Conservation (phyloP, 306 rosid species). For the Castanopsis chinensis region DNA sequence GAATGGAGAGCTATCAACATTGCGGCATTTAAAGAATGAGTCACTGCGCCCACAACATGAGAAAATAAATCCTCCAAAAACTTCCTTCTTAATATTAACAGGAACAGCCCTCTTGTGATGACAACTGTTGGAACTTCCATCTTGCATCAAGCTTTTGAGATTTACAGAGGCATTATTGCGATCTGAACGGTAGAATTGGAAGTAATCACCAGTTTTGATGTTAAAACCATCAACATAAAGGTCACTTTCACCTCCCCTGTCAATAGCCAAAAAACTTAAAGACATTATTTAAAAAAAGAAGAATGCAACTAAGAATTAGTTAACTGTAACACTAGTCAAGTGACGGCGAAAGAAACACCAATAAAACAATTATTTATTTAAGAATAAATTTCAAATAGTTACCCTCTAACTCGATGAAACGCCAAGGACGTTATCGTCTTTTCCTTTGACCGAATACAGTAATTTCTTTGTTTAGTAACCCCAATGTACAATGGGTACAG, state of each 20-base stretch:
- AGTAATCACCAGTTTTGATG: conserved; percentile 65
- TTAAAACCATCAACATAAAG: conserved; percentile 60
- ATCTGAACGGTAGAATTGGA: conserved; percentile 72
- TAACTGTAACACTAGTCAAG: neutral
- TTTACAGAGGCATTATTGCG: conserved; percentile 31
- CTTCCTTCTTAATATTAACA: neutral
- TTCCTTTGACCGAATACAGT: conserved; percentile 49
- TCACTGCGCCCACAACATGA: conserved; percentile 67
- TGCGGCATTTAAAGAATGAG: conserved; percentile 41
- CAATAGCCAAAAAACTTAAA: conserved; percentile 16
- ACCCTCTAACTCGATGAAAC: conserved; percentile 70
- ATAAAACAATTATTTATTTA: neutral
- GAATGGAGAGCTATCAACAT: conserved; percentile 60
- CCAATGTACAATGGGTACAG: conserved; percentile 63
- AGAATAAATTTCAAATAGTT: conserved; percentile 19
- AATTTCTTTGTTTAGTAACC: conserved; percentile 52
- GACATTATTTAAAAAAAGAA: neutral
- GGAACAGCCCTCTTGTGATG: too few species aligned
- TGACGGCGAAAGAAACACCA: conserved; percentile 3
- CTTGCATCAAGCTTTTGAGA: conserved; percentile 39
- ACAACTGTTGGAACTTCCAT: too few species aligned
- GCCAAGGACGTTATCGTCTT: conserved; percentile 47
- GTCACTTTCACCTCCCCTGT: conserved; percentile 68
- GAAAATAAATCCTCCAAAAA: conserved; percentile 69
- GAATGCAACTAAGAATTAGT: conserved; percentile 14